Evolutionary conservation across 352 stramenopile genomes (phyloP).

Genomic region (Phytophthora sansomeana): DNA sequence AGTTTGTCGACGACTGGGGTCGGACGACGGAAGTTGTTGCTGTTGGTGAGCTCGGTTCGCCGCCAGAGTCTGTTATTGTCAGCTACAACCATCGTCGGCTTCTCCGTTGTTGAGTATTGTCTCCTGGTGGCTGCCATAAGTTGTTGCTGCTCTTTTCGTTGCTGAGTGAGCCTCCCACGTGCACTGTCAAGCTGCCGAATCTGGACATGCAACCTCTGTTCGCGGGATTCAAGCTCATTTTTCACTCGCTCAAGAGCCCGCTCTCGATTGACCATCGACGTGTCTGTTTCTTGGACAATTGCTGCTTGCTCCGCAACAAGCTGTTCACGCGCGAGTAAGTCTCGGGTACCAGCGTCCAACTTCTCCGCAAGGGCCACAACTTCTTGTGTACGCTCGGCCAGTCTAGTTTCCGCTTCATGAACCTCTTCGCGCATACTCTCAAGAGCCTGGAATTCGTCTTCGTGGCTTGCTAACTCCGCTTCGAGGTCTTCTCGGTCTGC

Average conservation of each 20-base stretch:
- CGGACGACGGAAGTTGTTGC: not conserved
- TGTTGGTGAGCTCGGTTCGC: constrained; percentile 6
- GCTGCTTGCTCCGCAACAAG: constrained; percentile 30
- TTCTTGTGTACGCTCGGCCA: constrained; percentile 43
- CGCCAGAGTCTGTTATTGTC: constrained; percentile 37
- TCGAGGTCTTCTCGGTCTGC: constrained; percentile 54
- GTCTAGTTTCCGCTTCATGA: constrained; percentile 46
- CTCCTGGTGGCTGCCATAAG: constrained; percentile 28
- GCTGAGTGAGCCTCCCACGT: constrained; percentile 51
- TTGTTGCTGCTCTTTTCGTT: constrained; percentile 51
- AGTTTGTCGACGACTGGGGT: constrained; percentile 8
- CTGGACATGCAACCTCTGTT: constrained; percentile 57
- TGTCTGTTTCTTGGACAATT: constrained; percentile 31
- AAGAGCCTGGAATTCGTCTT: constrained; percentile 55
- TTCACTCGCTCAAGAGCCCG: constrained; percentile 44
- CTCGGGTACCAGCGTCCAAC: constrained; percentile 29
- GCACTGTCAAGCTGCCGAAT: constrained; percentile 64
- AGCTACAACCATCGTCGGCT: not conserved
- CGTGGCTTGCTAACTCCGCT: constrained; percentile 49
- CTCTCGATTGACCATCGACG: constrained; percentile 30
- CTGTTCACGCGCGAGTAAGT: constrained; percentile 40
- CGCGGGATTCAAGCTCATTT: constrained; percentile 56
- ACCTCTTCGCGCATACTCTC: constrained; percentile 37
- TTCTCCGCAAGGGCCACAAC: constrained; percentile 35
- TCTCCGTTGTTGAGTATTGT: constrained; percentile 8